Percentiles rank a stretch among this genome's conserved stretches.
phyloP scores from a whole-genome alignment of 306 rosid genomes.

The Pyrus betulifolia region DNA sequence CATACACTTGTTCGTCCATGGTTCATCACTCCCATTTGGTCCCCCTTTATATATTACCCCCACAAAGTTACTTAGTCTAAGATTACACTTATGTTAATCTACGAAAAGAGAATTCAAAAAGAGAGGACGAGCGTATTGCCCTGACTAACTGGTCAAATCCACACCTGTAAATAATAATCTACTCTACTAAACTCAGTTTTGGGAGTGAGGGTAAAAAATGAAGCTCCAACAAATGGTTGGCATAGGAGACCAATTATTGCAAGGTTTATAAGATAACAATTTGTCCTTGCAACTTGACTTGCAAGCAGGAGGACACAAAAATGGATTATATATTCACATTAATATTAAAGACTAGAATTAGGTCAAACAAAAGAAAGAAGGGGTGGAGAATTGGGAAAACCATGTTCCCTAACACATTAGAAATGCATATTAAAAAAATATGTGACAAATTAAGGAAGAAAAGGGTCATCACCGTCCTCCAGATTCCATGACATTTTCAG shows the following conservation, averaged over 20 bases:
- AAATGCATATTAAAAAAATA: background rate
- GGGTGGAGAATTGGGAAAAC: background rate
- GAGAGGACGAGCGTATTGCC: no score
- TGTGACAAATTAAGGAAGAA: background rate
- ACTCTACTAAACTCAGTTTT: background rate
- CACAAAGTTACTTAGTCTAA: background rate
- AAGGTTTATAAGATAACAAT: background rate
- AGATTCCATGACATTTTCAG: background rate
- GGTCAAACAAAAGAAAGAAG: background rate
- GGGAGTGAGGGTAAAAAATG: background rate
- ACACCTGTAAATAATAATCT: no score
- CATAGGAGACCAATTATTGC: background rate
- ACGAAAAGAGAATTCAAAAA: no score
- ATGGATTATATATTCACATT: background rate
- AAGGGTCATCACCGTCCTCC: background rate
- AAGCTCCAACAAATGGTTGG: background rate
- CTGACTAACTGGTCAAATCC: no score
- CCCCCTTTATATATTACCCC: background rate
- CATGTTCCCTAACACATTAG: constrained; percentile 11
- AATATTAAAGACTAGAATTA: background rate
- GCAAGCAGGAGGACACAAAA: background rate
- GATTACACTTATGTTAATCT: background rate
- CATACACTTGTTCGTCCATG: constrained; percentile 37
- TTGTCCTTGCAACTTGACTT: background rate
- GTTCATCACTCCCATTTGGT: constrained; percentile 12